These are phyloP conservation scores for Penicillium arizonense DNA, from an alignment of 495 filamentous ascomycete species.

Conservation along the genomic window DNA sequence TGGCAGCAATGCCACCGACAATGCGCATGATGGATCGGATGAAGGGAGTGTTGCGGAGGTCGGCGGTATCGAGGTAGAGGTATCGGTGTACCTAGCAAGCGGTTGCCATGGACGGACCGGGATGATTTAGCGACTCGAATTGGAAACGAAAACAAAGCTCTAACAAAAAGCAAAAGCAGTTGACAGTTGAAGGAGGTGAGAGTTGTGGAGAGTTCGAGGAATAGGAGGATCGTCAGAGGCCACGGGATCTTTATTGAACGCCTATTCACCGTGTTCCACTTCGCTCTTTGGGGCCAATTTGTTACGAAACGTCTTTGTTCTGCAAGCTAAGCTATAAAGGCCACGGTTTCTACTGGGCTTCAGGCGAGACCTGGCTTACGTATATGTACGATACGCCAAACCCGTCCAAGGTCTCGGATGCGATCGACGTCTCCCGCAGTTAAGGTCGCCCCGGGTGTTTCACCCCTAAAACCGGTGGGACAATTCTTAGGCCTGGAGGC, in stretches of 20 bases:
- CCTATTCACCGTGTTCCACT: neutral
- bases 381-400: neutral
- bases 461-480: too few relatives aligned
- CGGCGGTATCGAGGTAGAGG: slow-evolving; percentile 10
- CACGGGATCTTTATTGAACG: slow-evolving; percentile 10
- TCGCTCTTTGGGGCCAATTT: neutral
- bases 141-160: neutral
- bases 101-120: slow-evolving; percentile 29
- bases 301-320: neutral
- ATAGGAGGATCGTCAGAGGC: slow-evolving; percentile 23
- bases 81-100: neutral
- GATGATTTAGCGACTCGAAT: neutral
- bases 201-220: slow-evolving; percentile 3
- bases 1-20: slow-evolving; percentile 36
- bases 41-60: slow-evolving; percentile 9
- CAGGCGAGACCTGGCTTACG: neutral
- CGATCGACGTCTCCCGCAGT: too few relatives aligned
- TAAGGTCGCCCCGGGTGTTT: too few relatives aligned
- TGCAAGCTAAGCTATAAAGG: neutral
- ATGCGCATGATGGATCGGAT: slow-evolving; percentile 35
- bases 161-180: neutral
- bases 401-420: too few relatives aligned
- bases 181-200: neutral
- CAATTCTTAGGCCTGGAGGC: too few relatives aligned
- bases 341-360: slow-evolving; percentile 7